Evolutionary conservation across 208 protist species (phyloP).

Genomic region (Porcisia hertigi): DNA sequence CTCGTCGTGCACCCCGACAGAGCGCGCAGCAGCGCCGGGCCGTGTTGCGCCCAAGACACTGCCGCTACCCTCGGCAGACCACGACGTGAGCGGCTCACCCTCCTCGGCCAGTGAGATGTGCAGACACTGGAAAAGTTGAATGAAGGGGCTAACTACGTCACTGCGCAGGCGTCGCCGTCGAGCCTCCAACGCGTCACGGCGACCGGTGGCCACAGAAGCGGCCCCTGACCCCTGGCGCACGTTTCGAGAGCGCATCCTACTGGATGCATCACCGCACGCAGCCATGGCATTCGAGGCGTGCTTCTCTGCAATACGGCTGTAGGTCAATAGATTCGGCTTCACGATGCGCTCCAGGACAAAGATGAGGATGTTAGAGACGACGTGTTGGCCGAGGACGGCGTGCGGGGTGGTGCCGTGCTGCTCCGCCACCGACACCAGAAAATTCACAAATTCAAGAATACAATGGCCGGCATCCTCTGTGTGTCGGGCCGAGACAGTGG

Average conservation of each 20-base stretch:
- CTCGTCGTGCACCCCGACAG: neutral
- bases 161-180: constrained; percentile 43
- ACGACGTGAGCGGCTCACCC: constrained; percentile 20
- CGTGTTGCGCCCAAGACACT: neutral
- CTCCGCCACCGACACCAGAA: constrained; percentile 44
- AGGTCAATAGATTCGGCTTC: constrained; percentile 52
- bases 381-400: constrained; percentile 68
- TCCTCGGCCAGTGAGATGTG: constrained; percentile 46
- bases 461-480: constrained; percentile 45
- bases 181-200: constrained; percentile 28
- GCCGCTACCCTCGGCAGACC: neutral
- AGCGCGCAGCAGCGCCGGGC: neutral
- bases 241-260: too few relatives aligned
- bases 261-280: neutral
- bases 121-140: constrained; percentile 47
- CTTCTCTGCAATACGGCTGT: constrained; percentile 31
- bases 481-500: constrained; percentile 9
- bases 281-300: constrained; percentile 10
- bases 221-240: neutral
- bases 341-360: constrained; percentile 68
- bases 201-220: neutral
- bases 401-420: constrained; percentile 52
- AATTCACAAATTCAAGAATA: constrained; percentile 41
- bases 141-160: constrained; percentile 58
- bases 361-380: constrained; percentile 72